phyloP scores from a whole-genome alignment of 2,329 filamentous ascomycete species.

The Fusarium xylarioides region DNA sequence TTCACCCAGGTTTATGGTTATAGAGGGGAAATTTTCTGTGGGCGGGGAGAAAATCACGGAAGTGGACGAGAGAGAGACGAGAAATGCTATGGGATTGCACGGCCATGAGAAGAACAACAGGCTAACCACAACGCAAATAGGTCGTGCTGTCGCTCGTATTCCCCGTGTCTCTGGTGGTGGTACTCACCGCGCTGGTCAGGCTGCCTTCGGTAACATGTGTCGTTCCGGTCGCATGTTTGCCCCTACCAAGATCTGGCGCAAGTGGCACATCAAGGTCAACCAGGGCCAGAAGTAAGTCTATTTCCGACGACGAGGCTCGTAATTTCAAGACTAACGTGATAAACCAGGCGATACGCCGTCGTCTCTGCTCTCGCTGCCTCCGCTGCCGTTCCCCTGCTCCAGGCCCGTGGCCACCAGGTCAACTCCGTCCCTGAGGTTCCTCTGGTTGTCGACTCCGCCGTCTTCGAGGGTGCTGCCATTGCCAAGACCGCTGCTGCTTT shows the following conservation, averaged over 20 bases:
- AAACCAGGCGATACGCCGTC: conserved; percentile 88
- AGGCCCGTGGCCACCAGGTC: conserved; percentile 97
- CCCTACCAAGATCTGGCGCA: conserved; percentile 99
- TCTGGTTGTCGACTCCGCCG: conserved; percentile 91
- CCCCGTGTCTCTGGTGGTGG: conserved; percentile 99
- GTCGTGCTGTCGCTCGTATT: conserved; percentile 99
- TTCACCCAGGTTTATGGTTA: background rate
- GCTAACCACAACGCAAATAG: conserved; percentile 57
- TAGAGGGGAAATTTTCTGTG: conserved; percentile 31
- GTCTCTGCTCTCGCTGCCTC: conserved; percentile 97
- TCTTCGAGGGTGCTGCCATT: conserved; percentile 81
- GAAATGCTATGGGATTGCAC: background rate
- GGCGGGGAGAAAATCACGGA: conserved; percentile 8
- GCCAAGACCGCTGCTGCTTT: conserved; percentile 90
- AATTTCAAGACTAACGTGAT: conserved; percentile 32
- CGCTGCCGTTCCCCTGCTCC: conserved; percentile 90
- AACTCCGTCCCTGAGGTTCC: conserved; percentile 93
- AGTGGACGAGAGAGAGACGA: background rate
- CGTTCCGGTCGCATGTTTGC: conserved; percentile 99
- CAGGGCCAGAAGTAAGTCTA: conserved; percentile 88
- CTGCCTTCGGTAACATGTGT: conserved; percentile 99
- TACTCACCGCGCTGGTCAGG: conserved; percentile 99
- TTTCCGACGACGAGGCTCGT: background rate
- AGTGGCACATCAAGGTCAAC: conserved; percentile 99
- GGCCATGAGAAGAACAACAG: background rate